Evolutionary conservation across 345 rosid species (phyloP).

Genomic region (Salix brachista): DNA sequence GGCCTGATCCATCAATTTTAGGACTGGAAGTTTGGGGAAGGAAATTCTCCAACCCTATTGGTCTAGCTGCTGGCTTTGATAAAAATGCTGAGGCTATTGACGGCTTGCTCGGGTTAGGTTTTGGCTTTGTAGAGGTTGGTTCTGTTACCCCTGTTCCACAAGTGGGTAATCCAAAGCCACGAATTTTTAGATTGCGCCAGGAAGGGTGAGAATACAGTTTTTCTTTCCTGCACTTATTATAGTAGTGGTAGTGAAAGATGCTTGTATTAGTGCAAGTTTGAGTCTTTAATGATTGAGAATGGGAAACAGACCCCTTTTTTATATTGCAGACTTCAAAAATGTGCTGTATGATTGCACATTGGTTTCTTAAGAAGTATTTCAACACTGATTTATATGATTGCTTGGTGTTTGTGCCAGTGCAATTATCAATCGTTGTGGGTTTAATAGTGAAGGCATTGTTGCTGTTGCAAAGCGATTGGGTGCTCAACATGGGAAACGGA

Average conservation of each 20-base stretch:
- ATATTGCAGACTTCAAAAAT: neutral
- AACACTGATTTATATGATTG: conserved; percentile 6
- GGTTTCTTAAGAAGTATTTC: conserved; percentile 2
- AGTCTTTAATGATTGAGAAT: neutral
- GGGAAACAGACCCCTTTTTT: neutral
- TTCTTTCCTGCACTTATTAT: neutral
- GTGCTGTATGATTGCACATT: neutral
- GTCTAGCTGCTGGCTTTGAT: conserved; percentile 98
- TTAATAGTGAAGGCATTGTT: conserved; percentile 94
- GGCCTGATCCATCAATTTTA: conserved; percentile 69
- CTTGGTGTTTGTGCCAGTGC: conserved; percentile 54
- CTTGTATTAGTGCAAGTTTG: neutral
- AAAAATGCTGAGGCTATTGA: conserved; percentile 98
- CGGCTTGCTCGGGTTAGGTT: conserved; percentile 81
- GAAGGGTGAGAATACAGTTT: conserved; percentile 55
- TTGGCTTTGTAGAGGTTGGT: conserved; percentile 97
- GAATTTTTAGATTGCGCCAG: conserved; percentile 76
- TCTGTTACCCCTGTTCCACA: conserved; percentile 96
- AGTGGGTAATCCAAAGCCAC: conserved; percentile 92
- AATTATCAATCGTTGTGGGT: conserved; percentile 88
- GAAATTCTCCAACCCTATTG: conserved; percentile 89
- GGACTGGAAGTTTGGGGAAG: conserved; percentile 96
- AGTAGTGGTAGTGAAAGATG: neutral
- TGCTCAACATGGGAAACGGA: conserved; percentile 97
- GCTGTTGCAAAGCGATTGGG: conserved; percentile 94